Conservation (phyloP, 495 filamentous ascomycete genomes). For the Podospora appendiculata region DNA sequence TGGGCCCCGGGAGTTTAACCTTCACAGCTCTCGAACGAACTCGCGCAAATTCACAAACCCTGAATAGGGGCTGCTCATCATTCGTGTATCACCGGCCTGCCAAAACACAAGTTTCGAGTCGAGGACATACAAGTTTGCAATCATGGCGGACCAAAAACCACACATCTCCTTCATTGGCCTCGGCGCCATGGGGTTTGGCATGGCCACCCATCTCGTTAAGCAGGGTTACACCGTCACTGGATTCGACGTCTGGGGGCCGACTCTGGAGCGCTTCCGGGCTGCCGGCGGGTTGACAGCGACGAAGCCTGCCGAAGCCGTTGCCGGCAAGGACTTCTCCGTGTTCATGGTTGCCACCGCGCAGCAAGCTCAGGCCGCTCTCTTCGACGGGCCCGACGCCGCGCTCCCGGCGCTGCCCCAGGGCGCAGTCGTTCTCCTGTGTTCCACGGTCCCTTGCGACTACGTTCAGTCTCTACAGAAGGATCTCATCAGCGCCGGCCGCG, state of each 20-base stretch:
- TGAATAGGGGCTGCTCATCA: too few relatives aligned
- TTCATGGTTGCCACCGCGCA: conserved; percentile 74
- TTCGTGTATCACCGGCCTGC: too few relatives aligned
- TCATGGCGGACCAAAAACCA: conserved; percentile 36
- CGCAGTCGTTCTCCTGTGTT: conserved; percentile 62
- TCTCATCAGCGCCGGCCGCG: conserved; percentile 44
- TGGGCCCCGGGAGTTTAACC: too few relatives aligned
- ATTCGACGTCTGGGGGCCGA: conserved; percentile 69
- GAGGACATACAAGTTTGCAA: background rate
- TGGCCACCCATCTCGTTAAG: conserved; percentile 71
- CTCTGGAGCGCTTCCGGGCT: conserved; percentile 59
- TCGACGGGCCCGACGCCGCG: conserved; percentile 53
- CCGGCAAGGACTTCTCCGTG: conserved; percentile 53
- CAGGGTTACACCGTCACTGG: conserved; percentile 61
- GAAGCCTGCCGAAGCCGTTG: conserved; percentile 56
- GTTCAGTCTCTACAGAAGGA: conserved; percentile 50
- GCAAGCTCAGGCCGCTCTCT: conserved; percentile 59
- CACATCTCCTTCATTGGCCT: conserved; percentile 72
- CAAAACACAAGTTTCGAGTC: too few relatives aligned
- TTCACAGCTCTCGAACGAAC: too few relatives aligned
- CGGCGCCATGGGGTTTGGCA: conserved; percentile 84
- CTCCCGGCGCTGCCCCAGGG: conserved; percentile 46
- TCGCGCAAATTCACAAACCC: too few relatives aligned
- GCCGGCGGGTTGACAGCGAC: conserved; percentile 56
- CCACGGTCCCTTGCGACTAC: conserved; percentile 65